phyloP scores from a whole-genome alignment of 2,329 filamentous ascomycete genomes.

The Xylariomycetidae sp. region DNA sequence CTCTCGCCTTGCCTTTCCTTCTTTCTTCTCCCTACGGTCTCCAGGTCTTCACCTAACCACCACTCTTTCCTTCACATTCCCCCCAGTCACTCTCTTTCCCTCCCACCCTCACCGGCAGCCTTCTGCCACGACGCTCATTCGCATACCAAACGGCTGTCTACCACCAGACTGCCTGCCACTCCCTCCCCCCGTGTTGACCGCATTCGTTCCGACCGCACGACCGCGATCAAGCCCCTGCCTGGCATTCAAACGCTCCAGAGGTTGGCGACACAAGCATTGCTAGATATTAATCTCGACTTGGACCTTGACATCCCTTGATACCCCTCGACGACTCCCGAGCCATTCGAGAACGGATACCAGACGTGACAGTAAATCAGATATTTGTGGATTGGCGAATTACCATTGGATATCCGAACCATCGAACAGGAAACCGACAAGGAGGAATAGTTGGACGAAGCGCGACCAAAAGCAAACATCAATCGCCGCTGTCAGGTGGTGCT shows the following conservation, averaged over 20 bases:
- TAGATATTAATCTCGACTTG: conserved; percentile 9
- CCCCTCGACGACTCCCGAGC: too few species aligned
- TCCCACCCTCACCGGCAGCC: conserved; percentile 9
- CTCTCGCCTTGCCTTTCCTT: conserved; percentile 5
- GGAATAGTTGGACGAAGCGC: too few species aligned
- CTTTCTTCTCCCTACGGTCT: conserved; percentile 1
- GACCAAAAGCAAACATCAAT: too few species aligned
- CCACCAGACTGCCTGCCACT: conserved; percentile 14
- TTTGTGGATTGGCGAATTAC: too few species aligned
- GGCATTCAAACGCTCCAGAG: conserved; percentile 11
- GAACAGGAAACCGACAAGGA: too few species aligned
- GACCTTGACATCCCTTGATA: conserved; percentile 3
- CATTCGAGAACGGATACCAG: too few species aligned
- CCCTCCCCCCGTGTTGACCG: conserved; percentile 25
- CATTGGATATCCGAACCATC: too few species aligned
- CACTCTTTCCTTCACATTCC: conserved; percentile 11
- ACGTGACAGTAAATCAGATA: too few species aligned
- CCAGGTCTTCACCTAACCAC: conserved; percentile 5
- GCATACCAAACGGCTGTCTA: too few species aligned
- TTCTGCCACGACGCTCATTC: conserved; percentile 24
- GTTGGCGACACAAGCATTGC: conserved; percentile 9
- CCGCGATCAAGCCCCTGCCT: conserved; percentile 11
- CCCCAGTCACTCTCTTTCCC: conserved; percentile 12
- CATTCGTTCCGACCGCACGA: conserved; percentile 17
- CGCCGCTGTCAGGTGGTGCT: too few species aligned